Percentiles rank a stretch among this genome's conserved stretches.
Conservation (phyloP, 2,329 filamentous ascomycete species). For the Paecilomyces formosus region DNA sequence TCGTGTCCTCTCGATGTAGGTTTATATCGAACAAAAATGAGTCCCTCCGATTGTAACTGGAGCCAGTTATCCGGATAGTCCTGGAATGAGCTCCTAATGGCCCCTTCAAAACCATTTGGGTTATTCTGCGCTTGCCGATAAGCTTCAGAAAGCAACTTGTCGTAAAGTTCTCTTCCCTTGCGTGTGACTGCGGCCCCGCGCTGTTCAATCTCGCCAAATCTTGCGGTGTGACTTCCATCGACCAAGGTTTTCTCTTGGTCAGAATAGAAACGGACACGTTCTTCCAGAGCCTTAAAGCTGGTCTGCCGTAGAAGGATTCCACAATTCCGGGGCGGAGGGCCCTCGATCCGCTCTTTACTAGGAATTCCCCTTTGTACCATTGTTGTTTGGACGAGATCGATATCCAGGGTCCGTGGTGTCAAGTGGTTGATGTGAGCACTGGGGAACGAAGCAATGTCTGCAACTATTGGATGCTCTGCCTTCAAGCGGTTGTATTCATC, state of each 20-base stretch:
- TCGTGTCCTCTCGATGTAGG: slow-evolving; percentile 7
- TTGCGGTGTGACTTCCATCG: slow-evolving; percentile 39
- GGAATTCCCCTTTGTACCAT: slow-evolving; percentile 38
- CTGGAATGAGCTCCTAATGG: slow-evolving; percentile 23
- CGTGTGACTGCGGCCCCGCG: slow-evolving; percentile 44
- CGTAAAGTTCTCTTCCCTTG: slow-evolving; percentile 40
- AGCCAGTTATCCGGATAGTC: slow-evolving; percentile 37
- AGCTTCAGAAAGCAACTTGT: slow-evolving; percentile 30
- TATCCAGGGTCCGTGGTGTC: slow-evolving; percentile 46
- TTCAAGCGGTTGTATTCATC: slow-evolving; percentile 38
- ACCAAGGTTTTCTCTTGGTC: slow-evolving; percentile 7
- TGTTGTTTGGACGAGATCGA: slow-evolving; percentile 34
- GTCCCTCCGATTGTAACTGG: slow-evolving; percentile 24
- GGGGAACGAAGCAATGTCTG: slow-evolving; percentile 39
- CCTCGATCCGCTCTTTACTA: slow-evolving; percentile 46
- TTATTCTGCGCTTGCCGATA: slow-evolving; percentile 9
- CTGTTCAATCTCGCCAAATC: slow-evolving; percentile 50
- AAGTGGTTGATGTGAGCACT: slow-evolving; percentile 49
- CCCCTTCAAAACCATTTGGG: slow-evolving; percentile 10
- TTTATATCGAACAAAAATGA: slow-evolving; percentile 36
- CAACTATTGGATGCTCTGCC: slow-evolving; percentile 41
- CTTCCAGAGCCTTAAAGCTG: slow-evolving; percentile 47
- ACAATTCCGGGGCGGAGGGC: slow-evolving; percentile 38
- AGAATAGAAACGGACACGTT: slow-evolving; percentile 36
- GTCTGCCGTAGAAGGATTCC: slow-evolving; percentile 47